Conservation (phyloP, 2,329 filamentous ascomycete genomes). For the Neonectria ditissima region DNA sequence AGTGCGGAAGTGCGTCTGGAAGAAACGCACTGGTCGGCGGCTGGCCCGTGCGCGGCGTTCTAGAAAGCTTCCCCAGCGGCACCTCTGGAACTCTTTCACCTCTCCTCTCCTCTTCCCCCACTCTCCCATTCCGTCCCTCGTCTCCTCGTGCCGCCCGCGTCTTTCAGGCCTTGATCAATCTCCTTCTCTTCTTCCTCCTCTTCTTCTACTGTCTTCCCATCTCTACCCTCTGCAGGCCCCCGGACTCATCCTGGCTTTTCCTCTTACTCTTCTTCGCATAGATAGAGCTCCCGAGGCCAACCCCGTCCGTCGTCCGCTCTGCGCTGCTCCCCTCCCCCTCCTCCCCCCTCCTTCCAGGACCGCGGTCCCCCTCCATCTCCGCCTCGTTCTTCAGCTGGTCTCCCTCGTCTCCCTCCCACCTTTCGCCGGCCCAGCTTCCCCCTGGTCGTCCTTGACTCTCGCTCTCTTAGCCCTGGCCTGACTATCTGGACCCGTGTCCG, state of each 20-base stretch:
- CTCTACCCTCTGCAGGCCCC: constrained; percentile 15
- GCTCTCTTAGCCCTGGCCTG: constrained; percentile 5
- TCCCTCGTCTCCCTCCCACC: constrained; percentile 5
- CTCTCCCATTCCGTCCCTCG: constrained; percentile 27
- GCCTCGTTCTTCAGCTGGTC: constrained; percentile 1
- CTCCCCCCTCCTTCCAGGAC: constrained; percentile 22
- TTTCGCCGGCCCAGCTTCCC: constrained; percentile 11
- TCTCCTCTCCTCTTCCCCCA: constrained; percentile 26
- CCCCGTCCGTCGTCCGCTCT: not conserved
- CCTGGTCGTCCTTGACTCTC: not conserved
- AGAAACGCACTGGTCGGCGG: constrained; percentile 31
- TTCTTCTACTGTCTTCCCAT: constrained; percentile 9
- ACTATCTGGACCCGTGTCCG: constrained; percentile 13
- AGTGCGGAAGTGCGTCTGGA: constrained; percentile 43
- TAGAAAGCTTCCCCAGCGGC: constrained; percentile 48
- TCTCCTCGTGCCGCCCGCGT: constrained; percentile 20
- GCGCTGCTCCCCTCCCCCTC: constrained; percentile 14
- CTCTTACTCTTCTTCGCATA: constrained; percentile 22
- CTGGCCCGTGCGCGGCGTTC: constrained; percentile 43
- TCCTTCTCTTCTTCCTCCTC: constrained; percentile 13
- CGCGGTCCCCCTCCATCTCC: not conserved
- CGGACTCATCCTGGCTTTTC: constrained; percentile 30
- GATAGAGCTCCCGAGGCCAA: not conserved
- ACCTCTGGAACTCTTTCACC: constrained; percentile 33
- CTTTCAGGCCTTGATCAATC: constrained; percentile 24